These are phyloP conservation scores for Boletellus emodensis DNA, from an alignment of 768 basidiomycete species.

Conservation along the genomic window DNA sequence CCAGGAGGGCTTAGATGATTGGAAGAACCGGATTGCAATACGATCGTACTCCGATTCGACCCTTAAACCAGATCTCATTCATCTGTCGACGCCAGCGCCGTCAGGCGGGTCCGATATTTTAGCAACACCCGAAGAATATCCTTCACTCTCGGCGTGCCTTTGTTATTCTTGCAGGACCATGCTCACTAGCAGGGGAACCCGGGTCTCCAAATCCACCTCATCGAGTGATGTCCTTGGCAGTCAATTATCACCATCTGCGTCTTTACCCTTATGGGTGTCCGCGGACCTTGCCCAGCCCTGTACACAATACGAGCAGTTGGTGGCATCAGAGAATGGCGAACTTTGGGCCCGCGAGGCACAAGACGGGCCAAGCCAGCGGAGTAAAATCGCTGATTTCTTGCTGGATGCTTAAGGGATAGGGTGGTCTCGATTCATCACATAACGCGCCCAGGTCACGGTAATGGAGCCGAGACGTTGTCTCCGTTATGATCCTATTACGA, in stretches of 20 bases:
- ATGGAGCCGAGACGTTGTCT: too few species aligned
- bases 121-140: not conserved
- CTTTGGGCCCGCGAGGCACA: constrained; percentile 31
- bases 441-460: too few species aligned
- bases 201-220: constrained; percentile 27
- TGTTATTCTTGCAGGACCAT: constrained; percentile 65
- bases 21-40: constrained; percentile 74
- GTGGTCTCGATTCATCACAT: too few species aligned
- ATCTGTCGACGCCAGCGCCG: constrained; percentile 2
- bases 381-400: constrained; percentile 37
- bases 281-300: not conserved
- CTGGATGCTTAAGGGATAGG: constrained; percentile 23
- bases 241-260: constrained; percentile 13
- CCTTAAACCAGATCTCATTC: constrained; percentile 12
- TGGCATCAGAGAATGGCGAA: constrained; percentile 19
- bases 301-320: not conserved
- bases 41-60: constrained; percentile 38
- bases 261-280: constrained; percentile 34
- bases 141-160: constrained; percentile 39
- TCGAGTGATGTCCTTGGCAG: constrained; percentile 2
- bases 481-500: constrained; percentile 2
- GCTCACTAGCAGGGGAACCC: constrained; percentile 54
- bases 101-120: not conserved
- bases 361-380: constrained; percentile 35
- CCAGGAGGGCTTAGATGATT: constrained; percentile 61